Conservation (phyloP, 1,284 basidiomycete genomes). For the Cryptococcus sp. region DNA sequence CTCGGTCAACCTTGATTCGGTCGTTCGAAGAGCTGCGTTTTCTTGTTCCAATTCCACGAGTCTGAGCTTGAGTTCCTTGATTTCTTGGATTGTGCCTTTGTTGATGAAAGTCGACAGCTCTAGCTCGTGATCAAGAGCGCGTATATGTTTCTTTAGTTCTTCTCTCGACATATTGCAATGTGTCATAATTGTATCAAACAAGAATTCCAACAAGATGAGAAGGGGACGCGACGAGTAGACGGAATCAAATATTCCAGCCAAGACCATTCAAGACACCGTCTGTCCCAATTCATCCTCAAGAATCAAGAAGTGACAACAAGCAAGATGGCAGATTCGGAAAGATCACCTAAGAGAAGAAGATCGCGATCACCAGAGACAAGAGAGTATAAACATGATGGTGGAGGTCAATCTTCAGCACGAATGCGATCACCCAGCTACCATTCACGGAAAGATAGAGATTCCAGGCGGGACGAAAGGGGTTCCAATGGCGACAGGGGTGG, state of each 20-base stretch:
- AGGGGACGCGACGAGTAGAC: no score
- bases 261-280: no score
- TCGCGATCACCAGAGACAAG: slow-evolving; percentile 2
- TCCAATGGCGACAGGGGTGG: slow-evolving; percentile 17
- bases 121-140: slow-evolving; percentile 26
- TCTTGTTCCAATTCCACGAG: slow-evolving; percentile 37
- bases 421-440: slow-evolving; percentile 4
- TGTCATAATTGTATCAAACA: no score
- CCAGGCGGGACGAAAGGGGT: slow-evolving; percentile 14
- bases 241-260: no score
- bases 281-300: no score
- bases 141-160: slow-evolving; percentile 12
- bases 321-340: no score
- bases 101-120: slow-evolving; percentile 38
- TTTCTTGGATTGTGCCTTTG: slow-evolving; percentile 37
- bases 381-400: not conserved
- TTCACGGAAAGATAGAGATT: not conserved
- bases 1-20: slow-evolving; percentile 25
- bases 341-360: not conserved
- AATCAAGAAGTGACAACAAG: no score
- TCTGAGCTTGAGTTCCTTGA: slow-evolving; percentile 33
- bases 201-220: no score
- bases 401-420: slow-evolving; percentile 10
- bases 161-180: not conserved
- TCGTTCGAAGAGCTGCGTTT: slow-evolving; percentile 28